A percentile compares a stretch with the other conserved stretches of the same genome.
phyloP scores from a whole-genome alignment of 73 alveolate species.

The Blepharisma stoltei region DNA sequence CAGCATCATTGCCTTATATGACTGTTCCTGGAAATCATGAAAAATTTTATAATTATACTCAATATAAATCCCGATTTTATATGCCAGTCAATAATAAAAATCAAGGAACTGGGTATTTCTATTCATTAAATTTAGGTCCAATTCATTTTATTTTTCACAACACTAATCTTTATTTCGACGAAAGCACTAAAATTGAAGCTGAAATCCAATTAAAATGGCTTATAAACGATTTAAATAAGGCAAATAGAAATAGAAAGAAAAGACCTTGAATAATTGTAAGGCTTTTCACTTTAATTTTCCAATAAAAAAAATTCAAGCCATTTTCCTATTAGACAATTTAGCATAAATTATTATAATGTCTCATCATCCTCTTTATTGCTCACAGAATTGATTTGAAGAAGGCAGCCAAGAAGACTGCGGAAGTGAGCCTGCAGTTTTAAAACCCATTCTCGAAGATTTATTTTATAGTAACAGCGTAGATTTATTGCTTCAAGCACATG shows the following conservation, averaged over 20 bases:
- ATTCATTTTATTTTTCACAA: not conserved
- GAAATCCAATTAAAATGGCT: slow-evolving; percentile 5
- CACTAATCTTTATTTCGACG: not conserved
- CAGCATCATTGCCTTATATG: slow-evolving; percentile 22
- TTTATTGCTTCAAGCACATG: slow-evolving; percentile 8
- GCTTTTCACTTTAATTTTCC: no score
- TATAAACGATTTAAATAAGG: not conserved
- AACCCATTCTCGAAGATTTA: not conserved
- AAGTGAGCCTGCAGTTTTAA: not conserved
- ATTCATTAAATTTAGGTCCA: slow-evolving; percentile 13
- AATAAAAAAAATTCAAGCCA: no score
- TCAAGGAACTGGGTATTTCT: slow-evolving; percentile 20
- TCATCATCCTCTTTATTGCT: slow-evolving; percentile 28
- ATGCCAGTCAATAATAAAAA: slow-evolving; percentile 1
- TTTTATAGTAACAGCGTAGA: not conserved
- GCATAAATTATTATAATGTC: no score
- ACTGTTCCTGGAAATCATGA: slow-evolving; percentile 27
- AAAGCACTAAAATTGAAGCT: not conserved
- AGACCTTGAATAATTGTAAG: slow-evolving; percentile 23
- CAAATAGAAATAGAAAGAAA: not conserved
- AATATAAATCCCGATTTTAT: not conserved
- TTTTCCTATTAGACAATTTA: no score
- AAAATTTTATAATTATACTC: slow-evolving; percentile 14
- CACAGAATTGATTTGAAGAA: not conserved
- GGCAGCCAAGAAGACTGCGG: not conserved